A percentile compares a stretch with the other conserved stretches of the same genome.
These are phyloP conservation scores for Leucaena leucocephala DNA, from an alignment of 306 rosid species.

Conservation along the genomic window DNA sequence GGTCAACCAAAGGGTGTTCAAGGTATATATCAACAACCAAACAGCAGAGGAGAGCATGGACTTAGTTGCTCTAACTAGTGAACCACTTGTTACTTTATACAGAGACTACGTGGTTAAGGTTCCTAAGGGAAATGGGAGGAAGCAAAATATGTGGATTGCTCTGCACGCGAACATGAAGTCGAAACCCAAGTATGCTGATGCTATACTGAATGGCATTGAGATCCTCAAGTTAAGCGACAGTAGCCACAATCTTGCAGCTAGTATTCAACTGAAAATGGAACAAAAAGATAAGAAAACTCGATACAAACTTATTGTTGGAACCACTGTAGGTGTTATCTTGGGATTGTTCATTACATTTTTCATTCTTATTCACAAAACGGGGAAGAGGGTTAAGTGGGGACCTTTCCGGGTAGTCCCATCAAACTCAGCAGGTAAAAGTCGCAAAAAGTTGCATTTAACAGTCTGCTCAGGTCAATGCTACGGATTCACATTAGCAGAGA, in stretches of 20 bases:
- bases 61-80: conserved; percentile 37
- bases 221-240: conserved; percentile 48
- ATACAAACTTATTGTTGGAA: not conserved
- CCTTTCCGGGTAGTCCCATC: conserved; percentile 6
- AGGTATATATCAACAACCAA: conserved; percentile 47
- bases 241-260: conserved; percentile 39
- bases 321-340: conserved; percentile 28
- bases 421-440: not conserved
- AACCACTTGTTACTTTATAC: conserved; percentile 20
- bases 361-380: conserved; percentile 8
- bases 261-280: conserved; percentile 23
- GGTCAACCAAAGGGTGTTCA: conserved; percentile 44
- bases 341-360: conserved; percentile 9
- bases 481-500: conserved; percentile 43
- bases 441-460: conserved; percentile 24
- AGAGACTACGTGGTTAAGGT: conserved; percentile 46
- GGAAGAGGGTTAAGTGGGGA: conserved; percentile 22
- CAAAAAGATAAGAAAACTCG: conserved; percentile 10
- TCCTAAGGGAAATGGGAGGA: conserved; percentile 28
- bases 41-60: conserved; percentile 47
- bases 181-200: conserved; percentile 41
- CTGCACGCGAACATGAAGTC: conserved; percentile 45
- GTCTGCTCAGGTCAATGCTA: conserved; percentile 34
- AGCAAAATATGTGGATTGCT: conserved; percentile 33
- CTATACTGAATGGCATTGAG: conserved; percentile 50